Evolutionary conservation across 495 filamentous ascomycete species (phyloP).

Genomic region (Chaetomium fimeti): DNA sequence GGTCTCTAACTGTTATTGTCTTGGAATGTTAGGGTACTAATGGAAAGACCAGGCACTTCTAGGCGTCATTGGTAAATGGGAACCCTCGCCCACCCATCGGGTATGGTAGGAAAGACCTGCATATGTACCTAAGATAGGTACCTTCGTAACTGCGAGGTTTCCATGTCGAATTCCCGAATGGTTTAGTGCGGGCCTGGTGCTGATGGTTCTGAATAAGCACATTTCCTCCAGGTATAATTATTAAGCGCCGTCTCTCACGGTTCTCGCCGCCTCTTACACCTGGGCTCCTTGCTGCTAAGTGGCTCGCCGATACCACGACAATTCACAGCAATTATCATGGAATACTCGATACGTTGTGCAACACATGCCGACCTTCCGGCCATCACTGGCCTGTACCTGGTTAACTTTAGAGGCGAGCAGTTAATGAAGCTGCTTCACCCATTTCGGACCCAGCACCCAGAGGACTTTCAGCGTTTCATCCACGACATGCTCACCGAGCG

Average conservation of each 20-base stretch:
- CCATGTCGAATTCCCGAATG: not conserved
- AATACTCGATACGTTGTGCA: not conserved
- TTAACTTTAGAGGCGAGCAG: not conserved
- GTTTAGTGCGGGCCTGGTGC: not conserved
- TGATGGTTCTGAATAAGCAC: slow-evolving; percentile 1
- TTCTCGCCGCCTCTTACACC: not conserved
- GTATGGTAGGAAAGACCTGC: too few species aligned
- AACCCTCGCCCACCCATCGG: too few species aligned
- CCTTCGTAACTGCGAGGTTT: too few species aligned
- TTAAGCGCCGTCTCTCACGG: not conserved
- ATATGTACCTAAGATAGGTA: too few species aligned
- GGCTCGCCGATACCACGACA: not conserved
- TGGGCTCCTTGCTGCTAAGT: too few species aligned
- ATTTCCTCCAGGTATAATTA: not conserved
- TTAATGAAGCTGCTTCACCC: not conserved
- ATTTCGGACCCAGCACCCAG: not conserved
- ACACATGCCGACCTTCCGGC: not conserved
- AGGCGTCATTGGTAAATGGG: too few species aligned
- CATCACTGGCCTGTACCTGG: not conserved
- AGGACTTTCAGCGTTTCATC: not conserved
- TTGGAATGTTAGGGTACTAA: too few species aligned
- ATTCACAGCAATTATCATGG: not conserved
- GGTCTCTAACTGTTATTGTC: too few species aligned
- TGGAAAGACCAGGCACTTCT: too few species aligned
- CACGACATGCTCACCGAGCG: not conserved